Evolutionary conservation across 306 rosid genomes (phyloP).

Genomic region (Rubus idaeus): DNA sequence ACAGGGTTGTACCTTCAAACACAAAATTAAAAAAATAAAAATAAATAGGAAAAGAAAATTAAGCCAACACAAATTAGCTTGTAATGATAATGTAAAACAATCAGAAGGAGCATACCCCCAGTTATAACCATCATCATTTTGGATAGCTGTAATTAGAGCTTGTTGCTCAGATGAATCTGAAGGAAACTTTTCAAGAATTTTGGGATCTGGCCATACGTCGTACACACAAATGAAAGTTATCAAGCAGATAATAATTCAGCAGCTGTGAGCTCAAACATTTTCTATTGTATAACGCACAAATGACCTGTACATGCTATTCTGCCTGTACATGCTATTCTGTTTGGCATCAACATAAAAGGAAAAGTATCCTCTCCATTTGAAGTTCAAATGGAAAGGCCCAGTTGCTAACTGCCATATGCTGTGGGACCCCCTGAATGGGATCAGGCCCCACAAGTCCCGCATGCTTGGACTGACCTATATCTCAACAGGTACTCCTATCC

Average conservation of each 20-base stretch:
- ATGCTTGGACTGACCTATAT: neutral
- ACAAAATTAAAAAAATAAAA: slow-evolving; percentile 14
- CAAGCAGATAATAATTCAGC: slow-evolving; percentile 2
- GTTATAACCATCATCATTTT: slow-evolving; percentile 78
- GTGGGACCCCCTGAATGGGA: neutral
- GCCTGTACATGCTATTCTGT: neutral
- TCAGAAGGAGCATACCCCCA: slow-evolving; percentile 74
- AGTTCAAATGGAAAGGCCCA: neutral
- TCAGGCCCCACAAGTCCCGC: neutral
- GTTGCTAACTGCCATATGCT: neutral
- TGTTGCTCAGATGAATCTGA: slow-evolving; percentile 93
- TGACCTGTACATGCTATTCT: neutral
- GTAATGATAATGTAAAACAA: slow-evolving; percentile 16
- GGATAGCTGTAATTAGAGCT: slow-evolving; percentile 72
- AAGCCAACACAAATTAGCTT: slow-evolving; percentile 11
- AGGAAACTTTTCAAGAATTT: slow-evolving; percentile 66
- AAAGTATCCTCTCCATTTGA: neutral
- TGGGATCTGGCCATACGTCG: slow-evolving; percentile 46
- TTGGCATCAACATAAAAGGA: neutral
- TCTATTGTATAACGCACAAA: neutral
- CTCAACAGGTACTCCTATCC: neutral
- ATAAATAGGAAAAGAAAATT: slow-evolving; percentile 10
- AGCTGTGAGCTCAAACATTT: neutral
- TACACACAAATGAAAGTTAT: neutral
- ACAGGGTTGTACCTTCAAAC: slow-evolving; percentile 83